Evolutionary conservation across 2,329 filamentous ascomycete genomes (phyloP).

Genomic region (Penicillium palitans): DNA sequence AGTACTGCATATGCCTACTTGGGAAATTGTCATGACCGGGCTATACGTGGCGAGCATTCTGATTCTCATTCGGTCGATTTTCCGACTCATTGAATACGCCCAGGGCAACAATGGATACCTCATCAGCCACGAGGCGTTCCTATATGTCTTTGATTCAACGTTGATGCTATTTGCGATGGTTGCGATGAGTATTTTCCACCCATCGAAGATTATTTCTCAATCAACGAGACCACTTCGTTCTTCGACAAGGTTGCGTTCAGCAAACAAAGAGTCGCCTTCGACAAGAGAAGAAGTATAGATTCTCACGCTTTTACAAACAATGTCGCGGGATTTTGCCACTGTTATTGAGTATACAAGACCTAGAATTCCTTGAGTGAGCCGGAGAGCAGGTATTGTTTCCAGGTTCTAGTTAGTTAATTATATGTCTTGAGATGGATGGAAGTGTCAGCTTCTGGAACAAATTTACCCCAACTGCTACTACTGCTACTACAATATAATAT

Average conservation of each 20-base stretch:
- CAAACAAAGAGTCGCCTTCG: background rate
- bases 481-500: too few relatives aligned
- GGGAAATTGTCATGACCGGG: conserved; percentile 2
- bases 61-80: conserved; percentile 24
- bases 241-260: background rate
- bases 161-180: background rate
- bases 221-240: background rate
- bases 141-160: conserved; percentile 25
- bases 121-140: conserved; percentile 24
- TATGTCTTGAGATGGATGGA: background rate
- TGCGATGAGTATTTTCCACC: conserved; percentile 10
- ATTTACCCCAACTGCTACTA: too few relatives aligned
- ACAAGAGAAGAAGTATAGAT: background rate
- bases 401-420: background rate
- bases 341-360: too few relatives aligned
- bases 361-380: background rate
- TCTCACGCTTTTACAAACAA: background rate
- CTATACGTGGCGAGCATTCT: conserved; percentile 16
- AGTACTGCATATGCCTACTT: background rate
- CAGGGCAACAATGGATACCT: conserved; percentile 26
- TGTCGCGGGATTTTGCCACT: background rate
- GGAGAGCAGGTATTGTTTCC: background rate
- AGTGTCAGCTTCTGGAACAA: too few relatives aligned
- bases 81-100: conserved; percentile 22
- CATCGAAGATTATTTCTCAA: background rate